These are phyloP conservation scores for Geranium brycei DNA, from an alignment of 345 rosid genomes.

Conservation along the genomic window DNA sequence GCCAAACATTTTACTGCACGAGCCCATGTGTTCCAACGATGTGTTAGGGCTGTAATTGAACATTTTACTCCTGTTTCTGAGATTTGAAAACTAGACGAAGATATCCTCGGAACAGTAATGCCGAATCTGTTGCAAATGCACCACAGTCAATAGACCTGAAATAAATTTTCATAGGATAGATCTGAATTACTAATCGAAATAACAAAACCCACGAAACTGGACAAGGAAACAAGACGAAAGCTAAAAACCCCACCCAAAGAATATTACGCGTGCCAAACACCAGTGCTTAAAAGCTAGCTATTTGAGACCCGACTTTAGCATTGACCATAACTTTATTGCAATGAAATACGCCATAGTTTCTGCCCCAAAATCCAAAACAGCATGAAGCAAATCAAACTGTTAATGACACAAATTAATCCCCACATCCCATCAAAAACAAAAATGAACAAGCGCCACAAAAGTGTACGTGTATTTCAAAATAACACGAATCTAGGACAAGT, in stretches of 20 bases:
- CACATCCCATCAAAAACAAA: not conserved
- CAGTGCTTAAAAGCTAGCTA: not conserved
- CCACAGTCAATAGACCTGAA: slow-evolving; percentile 5
- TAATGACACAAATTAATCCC: not conserved
- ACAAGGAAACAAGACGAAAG: not conserved
- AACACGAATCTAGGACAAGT: not conserved
- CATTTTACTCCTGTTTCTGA: slow-evolving; percentile 35
- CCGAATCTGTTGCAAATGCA: slow-evolving; percentile 41
- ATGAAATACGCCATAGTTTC: not conserved
- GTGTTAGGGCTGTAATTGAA: slow-evolving; percentile 27
- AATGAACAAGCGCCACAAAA: not conserved
- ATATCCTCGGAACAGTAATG: slow-evolving; percentile 30
- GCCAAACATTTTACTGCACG: slow-evolving; percentile 27
- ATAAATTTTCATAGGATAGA: slow-evolving; percentile 2
- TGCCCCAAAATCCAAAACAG: not conserved
- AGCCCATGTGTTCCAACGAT: slow-evolving; percentile 45
- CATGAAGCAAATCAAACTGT: not conserved
- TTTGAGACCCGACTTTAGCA: not conserved
- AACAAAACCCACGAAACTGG: slow-evolving; percentile 2
- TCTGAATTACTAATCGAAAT: not conserved
- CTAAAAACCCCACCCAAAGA: not conserved
- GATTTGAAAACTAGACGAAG: slow-evolving; percentile 42
- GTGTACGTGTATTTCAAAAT: not conserved
- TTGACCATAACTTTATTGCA: not conserved
- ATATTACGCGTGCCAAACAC: not conserved